Conservation (phyloP, 768 basidiomycete genomes). For the Tricholoma furcatifolium region DNA sequence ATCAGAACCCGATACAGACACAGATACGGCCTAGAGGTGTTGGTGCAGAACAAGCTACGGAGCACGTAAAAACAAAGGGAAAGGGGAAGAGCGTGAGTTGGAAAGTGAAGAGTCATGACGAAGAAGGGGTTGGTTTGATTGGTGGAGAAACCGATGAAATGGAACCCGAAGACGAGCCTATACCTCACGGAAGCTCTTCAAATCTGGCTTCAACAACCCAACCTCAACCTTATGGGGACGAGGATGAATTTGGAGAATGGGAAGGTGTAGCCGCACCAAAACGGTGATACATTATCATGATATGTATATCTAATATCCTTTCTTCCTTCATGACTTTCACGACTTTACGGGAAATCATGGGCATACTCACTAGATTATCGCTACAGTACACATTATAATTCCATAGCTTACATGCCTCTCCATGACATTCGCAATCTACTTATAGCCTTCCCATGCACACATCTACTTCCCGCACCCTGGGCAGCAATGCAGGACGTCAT, state of each 20-base stretch:
- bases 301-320: not conserved
- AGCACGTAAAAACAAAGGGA: constrained; percentile 5
- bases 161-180: constrained; percentile 26
- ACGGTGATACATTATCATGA: constrained; percentile 2
- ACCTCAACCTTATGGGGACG: constrained; percentile 5
- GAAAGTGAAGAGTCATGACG: constrained; percentile 22
- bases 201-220: not conserved
- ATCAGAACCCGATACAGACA: constrained; percentile 37
- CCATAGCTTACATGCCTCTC: constrained; percentile 1
- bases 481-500: constrained; percentile 94
- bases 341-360: not conserved
- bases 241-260: constrained; percentile 18
- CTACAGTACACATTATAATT: constrained; percentile 10
- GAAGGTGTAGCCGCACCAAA: constrained; percentile 10
- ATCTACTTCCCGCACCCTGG: constrained; percentile 70
- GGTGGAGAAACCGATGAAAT: constrained; percentile 30
- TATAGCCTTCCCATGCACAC: not conserved
- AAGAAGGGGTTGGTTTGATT: constrained; percentile 47
- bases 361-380: not conserved
- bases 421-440: not conserved
- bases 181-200: constrained; percentile 7
- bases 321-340: not conserved
- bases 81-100: constrained; percentile 10
- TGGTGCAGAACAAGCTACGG: not conserved
- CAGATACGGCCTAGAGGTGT: constrained; percentile 10